These are phyloP conservation scores for Ophiostoma ips DNA, from an alignment of 2,329 filamentous ascomycete species.

Conservation along the genomic window DNA sequence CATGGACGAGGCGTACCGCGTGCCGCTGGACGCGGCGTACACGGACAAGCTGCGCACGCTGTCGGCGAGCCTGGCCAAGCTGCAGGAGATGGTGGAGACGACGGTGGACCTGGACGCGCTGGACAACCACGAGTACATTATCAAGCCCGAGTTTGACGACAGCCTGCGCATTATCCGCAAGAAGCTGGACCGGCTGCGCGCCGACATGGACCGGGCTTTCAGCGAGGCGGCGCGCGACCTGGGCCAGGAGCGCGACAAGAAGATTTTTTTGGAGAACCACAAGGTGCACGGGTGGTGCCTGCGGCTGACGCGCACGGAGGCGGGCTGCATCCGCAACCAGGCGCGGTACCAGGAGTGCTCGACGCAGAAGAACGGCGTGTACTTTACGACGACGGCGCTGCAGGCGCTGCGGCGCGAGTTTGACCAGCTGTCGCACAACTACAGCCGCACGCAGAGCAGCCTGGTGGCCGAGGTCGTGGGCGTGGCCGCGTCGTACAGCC, in stretches of 20 bases:
- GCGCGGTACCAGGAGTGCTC: constrained; percentile 84
- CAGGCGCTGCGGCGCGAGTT: constrained; percentile 76
- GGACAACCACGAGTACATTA: constrained; percentile 95
- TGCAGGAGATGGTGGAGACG: constrained; percentile 97
- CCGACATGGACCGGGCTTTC: constrained; percentile 76
- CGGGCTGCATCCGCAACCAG: constrained; percentile 85
- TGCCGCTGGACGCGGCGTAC: constrained; percentile 75
- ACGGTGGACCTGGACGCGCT: constrained; percentile 92
- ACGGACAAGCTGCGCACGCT: constrained; percentile 68
- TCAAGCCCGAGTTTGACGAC: constrained; percentile 96
- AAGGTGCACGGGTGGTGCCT: constrained; percentile 95
- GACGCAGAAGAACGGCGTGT: constrained; percentile 97
- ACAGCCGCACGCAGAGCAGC: constrained; percentile 85
- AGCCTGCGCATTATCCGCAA: constrained; percentile 74
- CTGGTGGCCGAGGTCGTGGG: constrained; percentile 85
- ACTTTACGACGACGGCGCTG: constrained; percentile 80
- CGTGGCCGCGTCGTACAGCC: constrained; percentile 88
- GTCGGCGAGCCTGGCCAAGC: constrained; percentile 64
- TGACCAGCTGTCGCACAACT: constrained; percentile 85
- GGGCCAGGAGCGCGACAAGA: constrained; percentile 90
- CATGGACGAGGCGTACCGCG: constrained; percentile 89
- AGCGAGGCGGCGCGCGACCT: constrained; percentile 64
- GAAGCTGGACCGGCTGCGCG: constrained; percentile 72
- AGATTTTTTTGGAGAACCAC: constrained; percentile 94
- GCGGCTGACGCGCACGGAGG: constrained; percentile 79